Conservation (phyloP, 2,329 filamentous ascomycete species). For the Cytospora paraplurivora region DNA sequence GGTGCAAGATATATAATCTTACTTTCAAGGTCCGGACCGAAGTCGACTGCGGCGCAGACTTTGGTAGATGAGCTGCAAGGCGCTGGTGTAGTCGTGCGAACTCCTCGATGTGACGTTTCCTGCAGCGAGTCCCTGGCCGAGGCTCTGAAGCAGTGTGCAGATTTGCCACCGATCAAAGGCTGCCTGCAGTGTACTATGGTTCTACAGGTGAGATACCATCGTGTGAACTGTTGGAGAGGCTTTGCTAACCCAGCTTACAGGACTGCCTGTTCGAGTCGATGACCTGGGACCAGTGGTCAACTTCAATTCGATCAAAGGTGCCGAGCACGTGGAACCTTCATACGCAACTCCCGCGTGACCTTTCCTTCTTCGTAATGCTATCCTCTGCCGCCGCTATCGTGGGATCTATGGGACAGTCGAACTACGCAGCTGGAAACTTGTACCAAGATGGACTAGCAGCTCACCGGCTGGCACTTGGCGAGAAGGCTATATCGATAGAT, state of each 20-base stretch:
- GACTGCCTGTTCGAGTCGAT: constrained; percentile 26
- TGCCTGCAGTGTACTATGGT: constrained; percentile 41
- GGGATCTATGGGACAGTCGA: constrained; percentile 23
- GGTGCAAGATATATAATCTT: neutral
- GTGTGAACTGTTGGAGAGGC: too few species aligned
- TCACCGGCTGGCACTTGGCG: constrained; percentile 29
- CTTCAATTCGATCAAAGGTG: constrained; percentile 20
- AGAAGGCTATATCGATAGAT: constrained; percentile 33
- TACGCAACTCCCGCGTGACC: constrained; percentile 31
- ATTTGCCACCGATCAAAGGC: constrained; percentile 39
- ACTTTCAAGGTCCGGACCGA: constrained; percentile 32
- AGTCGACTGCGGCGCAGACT: constrained; percentile 26
- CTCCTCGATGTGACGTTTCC: constrained; percentile 36
- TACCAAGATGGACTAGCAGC: constrained; percentile 40
- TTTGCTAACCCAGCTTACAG: neutral
- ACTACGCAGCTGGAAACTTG: constrained; percentile 23
- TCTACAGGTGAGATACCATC: neutral
- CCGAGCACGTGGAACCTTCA: constrained; percentile 24
- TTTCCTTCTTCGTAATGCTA: constrained; percentile 29
- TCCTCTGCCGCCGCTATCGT: constrained; percentile 17
- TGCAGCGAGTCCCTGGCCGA: constrained; percentile 36
- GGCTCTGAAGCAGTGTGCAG: constrained; percentile 29
- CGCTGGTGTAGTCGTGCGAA: constrained; percentile 32
- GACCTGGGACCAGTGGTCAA: constrained; percentile 20
- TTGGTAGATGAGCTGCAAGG: constrained; percentile 33